Evolutionary conservation across 2,329 filamentous ascomycete genomes (phyloP).

Genomic region (Aspergillus tamarii): DNA sequence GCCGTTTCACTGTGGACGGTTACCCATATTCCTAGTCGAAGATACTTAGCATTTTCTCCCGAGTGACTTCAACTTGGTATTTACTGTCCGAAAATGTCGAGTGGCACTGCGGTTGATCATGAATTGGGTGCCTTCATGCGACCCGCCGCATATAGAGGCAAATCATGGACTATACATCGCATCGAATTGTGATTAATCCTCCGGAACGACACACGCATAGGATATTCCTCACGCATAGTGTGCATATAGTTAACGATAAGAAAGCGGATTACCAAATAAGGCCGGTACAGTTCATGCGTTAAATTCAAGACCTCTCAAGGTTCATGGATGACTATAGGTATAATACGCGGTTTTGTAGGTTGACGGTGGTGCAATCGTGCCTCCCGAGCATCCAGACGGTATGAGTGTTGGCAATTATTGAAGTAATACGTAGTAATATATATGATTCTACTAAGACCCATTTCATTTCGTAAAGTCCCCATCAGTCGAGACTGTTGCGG

Average conservation of each 20-base stretch:
- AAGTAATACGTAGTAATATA: slow-evolving; percentile 6
- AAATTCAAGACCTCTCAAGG: neutral
- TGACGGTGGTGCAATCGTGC: neutral
- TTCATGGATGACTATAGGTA: neutral
- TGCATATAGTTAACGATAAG: neutral
- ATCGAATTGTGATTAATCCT: slow-evolving; percentile 11
- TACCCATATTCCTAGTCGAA: neutral
- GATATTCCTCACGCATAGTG: neutral
- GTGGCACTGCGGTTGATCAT: neutral
- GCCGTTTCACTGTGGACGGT: neutral
- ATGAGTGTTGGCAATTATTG: neutral
- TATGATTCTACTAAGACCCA: slow-evolving; percentile 2
- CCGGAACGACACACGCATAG: neutral
- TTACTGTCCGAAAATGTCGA: neutral
- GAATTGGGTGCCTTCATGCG: slow-evolving; percentile 7
- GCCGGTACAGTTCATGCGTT: neutral
- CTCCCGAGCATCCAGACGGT: neutral
- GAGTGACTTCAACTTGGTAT: neutral
- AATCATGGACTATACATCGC: slow-evolving; percentile 3
- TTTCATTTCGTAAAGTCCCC: slow-evolving; percentile 2
- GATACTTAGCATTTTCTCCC: neutral
- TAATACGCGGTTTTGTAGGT: neutral
- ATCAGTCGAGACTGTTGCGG: slow-evolving; percentile 6
- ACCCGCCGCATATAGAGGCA: slow-evolving; percentile 1
- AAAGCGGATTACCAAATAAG: neutral